phyloP scores from a whole-genome alignment of 2,329 filamentous ascomycete species.

The Paramyrothecium sp. region DNA sequence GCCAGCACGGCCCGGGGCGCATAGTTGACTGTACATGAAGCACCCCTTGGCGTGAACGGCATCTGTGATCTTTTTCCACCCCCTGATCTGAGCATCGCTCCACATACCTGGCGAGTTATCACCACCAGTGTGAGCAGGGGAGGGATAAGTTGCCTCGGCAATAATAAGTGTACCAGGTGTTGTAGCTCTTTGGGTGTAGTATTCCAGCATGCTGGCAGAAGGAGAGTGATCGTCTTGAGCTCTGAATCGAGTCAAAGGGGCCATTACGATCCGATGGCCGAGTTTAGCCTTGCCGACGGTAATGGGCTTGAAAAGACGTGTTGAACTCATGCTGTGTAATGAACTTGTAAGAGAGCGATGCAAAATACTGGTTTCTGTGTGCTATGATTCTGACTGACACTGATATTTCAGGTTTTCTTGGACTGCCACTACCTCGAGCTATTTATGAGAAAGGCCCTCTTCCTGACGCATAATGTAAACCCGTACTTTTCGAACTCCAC shows the following conservation, averaged over 20 bases:
- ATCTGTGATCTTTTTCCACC: conserved; percentile 60
- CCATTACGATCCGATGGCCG: conserved; percentile 48
- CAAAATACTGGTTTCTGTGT: too few relatives aligned
- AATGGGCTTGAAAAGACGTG: conserved; percentile 28
- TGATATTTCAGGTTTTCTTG: too few relatives aligned
- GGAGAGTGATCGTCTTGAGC: conserved; percentile 35
- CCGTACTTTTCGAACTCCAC: too few relatives aligned
- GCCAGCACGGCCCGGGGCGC: conserved; percentile 56
- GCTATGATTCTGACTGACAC: too few relatives aligned
- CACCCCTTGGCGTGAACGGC: conserved; percentile 62
- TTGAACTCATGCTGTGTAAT: background rate
- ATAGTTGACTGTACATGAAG: conserved; percentile 64
- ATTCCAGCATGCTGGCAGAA: conserved; percentile 28
- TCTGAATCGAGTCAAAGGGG: conserved; percentile 55
- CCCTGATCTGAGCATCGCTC: conserved; percentile 52
- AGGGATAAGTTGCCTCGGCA: conserved; percentile 44
- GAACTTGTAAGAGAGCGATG: too few relatives aligned
- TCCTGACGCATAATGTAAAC: too few relatives aligned
- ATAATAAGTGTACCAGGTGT: conserved; percentile 42
- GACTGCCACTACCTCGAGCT: too few relatives aligned
- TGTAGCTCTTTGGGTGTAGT: conserved; percentile 44
- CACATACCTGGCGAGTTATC: conserved; percentile 56
- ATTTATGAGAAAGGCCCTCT: too few relatives aligned
- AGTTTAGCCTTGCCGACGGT: conserved; percentile 35
- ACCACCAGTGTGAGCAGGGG: conserved; percentile 18